Evolutionary conservation across 1,284 basidiomycete genomes (phyloP).

Genomic region (Malassezia sympodialis): DNA sequence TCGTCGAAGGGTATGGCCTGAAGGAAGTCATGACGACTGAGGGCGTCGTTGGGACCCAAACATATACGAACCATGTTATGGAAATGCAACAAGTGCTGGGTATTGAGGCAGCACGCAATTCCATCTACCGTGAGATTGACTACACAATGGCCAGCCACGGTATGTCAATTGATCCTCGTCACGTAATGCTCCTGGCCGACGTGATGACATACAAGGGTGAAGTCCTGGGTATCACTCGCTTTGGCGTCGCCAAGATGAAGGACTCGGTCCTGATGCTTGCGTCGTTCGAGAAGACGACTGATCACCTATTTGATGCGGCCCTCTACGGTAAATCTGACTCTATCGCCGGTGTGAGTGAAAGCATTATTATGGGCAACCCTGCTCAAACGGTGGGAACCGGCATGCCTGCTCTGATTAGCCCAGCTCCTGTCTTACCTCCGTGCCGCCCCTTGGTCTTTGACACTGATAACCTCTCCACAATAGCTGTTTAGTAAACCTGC

Average conservation of each 20-base stretch:
- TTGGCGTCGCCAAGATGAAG: constrained; percentile 99
- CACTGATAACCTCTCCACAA: constrained; percentile 16
- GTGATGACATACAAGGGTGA: constrained; percentile 99
- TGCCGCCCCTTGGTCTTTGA: constrained; percentile 34
- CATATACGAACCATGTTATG: constrained; percentile 93
- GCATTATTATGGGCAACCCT: constrained; percentile 99
- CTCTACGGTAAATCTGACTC: constrained; percentile 89
- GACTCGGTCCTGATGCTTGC: constrained; percentile 98
- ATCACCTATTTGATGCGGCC: constrained; percentile 95
- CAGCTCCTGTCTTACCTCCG: constrained; percentile 26
- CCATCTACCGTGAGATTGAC: constrained; percentile 90
- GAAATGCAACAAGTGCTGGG: constrained; percentile 88
- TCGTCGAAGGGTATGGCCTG: constrained; percentile 77
- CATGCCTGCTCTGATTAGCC: constrained; percentile 36
- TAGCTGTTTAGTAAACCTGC: constrained; percentile 16
- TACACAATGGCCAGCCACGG: constrained; percentile 95
- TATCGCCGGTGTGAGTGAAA: constrained; percentile 93
- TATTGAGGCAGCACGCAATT: constrained; percentile 87
- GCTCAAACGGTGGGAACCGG: constrained; percentile 90
- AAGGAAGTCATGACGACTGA: constrained; percentile 95
- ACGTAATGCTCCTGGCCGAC: constrained; percentile 96
- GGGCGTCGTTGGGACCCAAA: constrained; percentile 82
- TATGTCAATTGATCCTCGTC: constrained; percentile 96
- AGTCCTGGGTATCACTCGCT: constrained; percentile 94
- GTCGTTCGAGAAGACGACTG: constrained; percentile 98